phyloP scores from a whole-genome alignment of 306 rosid species.

The Lathyrus tuberosus region DNA sequence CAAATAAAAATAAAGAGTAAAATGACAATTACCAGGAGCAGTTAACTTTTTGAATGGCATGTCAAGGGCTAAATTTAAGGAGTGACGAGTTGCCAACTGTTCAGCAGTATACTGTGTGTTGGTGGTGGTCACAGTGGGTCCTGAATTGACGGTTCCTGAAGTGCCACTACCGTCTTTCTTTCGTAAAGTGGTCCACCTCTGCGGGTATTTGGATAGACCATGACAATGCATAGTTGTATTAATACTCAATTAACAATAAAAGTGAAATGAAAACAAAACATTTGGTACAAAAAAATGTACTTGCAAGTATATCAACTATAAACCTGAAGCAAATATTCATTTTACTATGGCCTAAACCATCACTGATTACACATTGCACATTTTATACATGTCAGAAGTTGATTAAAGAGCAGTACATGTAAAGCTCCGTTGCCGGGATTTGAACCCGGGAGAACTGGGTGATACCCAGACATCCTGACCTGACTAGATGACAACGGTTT shows the following conservation, averaged over 20 bases:
- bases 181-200: constrained; percentile 86
- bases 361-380: not conserved
- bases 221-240: constrained; percentile 41
- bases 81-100: constrained; percentile 79
- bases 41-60: constrained; percentile 65
- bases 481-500: constrained; percentile 63
- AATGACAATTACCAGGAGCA: constrained; percentile 61
- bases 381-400: constrained; percentile 27
- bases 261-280: constrained; percentile 26
- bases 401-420: constrained; percentile 16
- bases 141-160: constrained; percentile 36
- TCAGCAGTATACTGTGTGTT: constrained; percentile 68
- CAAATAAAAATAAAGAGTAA: constrained; percentile 22
- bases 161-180: constrained; percentile 53
- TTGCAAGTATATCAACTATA: not conserved
- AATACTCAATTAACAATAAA: constrained; percentile 21
- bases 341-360: constrained; percentile 7
- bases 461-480: constrained; percentile 68
- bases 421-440: constrained; percentile 57
- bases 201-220: constrained; percentile 46
- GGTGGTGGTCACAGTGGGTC: constrained; percentile 46
- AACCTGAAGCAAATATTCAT: constrained; percentile 25
- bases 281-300: constrained; percentile 8
- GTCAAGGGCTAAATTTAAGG: constrained; percentile 75
- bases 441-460: constrained; percentile 72